Base-by-base conservation (phyloP, 1,139 yeast genomes). In the Eremothecium gossypii region DNA sequence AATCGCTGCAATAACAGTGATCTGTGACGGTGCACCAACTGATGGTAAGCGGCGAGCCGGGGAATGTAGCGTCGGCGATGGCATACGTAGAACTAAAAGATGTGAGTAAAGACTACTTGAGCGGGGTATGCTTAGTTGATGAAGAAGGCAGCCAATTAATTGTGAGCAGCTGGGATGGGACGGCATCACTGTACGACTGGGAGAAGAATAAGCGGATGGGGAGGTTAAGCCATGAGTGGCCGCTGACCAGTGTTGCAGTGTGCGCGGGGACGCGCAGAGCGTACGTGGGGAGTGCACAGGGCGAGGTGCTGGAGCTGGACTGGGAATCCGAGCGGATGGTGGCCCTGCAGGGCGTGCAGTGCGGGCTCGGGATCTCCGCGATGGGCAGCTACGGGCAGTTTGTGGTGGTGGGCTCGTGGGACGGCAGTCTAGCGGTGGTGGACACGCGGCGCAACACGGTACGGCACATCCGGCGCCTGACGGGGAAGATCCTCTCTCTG, bases 401-500 rank as follows among this genome's bases (percentile, higher is more conserved):
- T n/a, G 14, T 56, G 2, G 40, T 58, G 30, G 49, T 50, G 11
- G 60, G 55, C 2, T 57, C 61, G 6, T 60, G 64, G 64, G 63
- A 60, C 48, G 61, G 64, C 0, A 36, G 45, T 3, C 13, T 60
- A 8, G 52, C 48, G 33, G 48, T 53, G 10, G 38, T 58, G 7
- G 53, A 58, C 40, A 41, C 49, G 20, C 33, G 36, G 8, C 38
- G 40, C 1, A 43, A 53, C 17, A 26, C 35, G 1, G 45, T 50
- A 2, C 41, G 36, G 8, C 29, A 34, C 4, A 40, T 33, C 4
- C 44, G 42, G 38, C 38, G 40, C 30, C 26, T 55, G n/a, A 38
- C 37, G 4, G 45, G 49, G 7, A 85, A 84, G 56, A 76, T 83
- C 9, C 73, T 79, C 47, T 70, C 79, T 4, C 73, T 84, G 79